Evolutionary conservation across 176 grass and related monocot species (phyloP).

Genomic region (Luzula sylvatica): DNA sequence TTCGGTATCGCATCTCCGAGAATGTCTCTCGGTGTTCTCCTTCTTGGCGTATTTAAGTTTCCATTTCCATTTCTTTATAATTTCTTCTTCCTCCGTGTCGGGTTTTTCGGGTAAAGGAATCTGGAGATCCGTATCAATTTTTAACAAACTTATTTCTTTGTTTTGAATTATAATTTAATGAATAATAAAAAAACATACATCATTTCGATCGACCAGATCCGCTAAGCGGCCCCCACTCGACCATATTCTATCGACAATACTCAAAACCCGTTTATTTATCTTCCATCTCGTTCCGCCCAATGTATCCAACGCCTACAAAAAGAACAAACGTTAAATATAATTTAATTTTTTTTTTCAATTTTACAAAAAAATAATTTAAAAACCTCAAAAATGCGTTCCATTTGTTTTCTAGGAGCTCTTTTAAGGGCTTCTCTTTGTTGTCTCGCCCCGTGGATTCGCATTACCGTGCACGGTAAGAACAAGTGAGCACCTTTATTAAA

Average conservation of each 20-base stretch:
- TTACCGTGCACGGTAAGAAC: conserved; percentile 82
- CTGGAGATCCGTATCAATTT: conserved; percentile 27
- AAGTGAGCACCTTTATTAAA: conserved; percentile 89
- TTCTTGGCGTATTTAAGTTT: conserved; percentile 46
- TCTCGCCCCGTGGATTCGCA: conserved; percentile 80
- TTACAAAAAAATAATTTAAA: neutral
- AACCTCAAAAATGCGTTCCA: conserved; percentile 60
- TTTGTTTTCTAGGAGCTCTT: conserved; percentile 54
- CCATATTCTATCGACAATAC: conserved; percentile 93
- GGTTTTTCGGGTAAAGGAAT: conserved; percentile 66
- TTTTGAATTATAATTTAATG: neutral
- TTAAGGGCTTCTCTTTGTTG: conserved; percentile 78
- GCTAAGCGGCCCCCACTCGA: conserved; percentile 75
- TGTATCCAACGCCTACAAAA: conserved; percentile 79
- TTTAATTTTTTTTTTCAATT: neutral
- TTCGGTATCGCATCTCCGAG: conserved; percentile 85
- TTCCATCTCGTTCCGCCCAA: conserved; percentile 93
- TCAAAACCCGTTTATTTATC: conserved; percentile 84
- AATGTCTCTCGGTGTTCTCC: conserved; percentile 77
- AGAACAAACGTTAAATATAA: conserved; percentile 13
- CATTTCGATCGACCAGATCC: conserved; percentile 73
- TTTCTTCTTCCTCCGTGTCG: conserved; percentile 66
- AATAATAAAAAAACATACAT: conserved; percentile 51
- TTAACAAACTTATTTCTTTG: neutral
- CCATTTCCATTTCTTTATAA: conserved; percentile 70